phyloP scores from a whole-genome alignment of 306 rosid species.

The Dicorynia guianensis region DNA sequence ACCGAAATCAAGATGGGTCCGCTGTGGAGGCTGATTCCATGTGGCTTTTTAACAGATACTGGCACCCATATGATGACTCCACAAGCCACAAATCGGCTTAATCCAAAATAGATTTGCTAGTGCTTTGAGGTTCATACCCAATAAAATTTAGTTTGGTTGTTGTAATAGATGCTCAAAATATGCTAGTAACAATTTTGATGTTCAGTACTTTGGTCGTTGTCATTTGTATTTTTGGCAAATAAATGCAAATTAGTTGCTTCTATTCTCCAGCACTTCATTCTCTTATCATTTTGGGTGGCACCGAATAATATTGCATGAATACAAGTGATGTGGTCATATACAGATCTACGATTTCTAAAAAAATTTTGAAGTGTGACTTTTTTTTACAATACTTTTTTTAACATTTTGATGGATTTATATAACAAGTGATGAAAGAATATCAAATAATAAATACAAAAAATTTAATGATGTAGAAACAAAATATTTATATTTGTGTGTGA shows the following conservation, averaged over 20 bases:
- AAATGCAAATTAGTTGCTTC: slow-evolving; percentile 1
- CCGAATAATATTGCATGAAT: too few species aligned
- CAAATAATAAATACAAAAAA: too few species aligned
- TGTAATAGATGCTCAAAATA: background rate
- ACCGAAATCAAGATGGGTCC: slow-evolving; percentile 76
- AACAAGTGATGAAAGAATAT: too few species aligned
- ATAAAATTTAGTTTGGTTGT: slow-evolving; percentile 24
- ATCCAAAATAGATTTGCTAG: background rate
- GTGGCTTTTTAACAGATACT: slow-evolving; percentile 76
- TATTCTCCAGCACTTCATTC: background rate
- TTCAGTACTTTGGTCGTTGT: background rate
- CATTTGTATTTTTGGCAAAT: background rate
- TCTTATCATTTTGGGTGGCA: background rate
- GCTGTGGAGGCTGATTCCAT: slow-evolving; percentile 72
- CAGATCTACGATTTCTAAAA: too few species aligned
- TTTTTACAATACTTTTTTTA: too few species aligned
- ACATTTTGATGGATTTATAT: too few species aligned
- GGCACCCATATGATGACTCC: slow-evolving; percentile 75
- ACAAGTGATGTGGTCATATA: too few species aligned
- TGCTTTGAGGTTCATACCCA: background rate
- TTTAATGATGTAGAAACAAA: too few species aligned
- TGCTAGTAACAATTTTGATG: slow-evolving; percentile 7
- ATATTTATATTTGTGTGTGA: too few species aligned
- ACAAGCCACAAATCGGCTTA: background rate
- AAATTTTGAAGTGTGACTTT: too few species aligned